Conservation (phyloP, 768 basidiomycete genomes). For the Naematelia encephala region DNA sequence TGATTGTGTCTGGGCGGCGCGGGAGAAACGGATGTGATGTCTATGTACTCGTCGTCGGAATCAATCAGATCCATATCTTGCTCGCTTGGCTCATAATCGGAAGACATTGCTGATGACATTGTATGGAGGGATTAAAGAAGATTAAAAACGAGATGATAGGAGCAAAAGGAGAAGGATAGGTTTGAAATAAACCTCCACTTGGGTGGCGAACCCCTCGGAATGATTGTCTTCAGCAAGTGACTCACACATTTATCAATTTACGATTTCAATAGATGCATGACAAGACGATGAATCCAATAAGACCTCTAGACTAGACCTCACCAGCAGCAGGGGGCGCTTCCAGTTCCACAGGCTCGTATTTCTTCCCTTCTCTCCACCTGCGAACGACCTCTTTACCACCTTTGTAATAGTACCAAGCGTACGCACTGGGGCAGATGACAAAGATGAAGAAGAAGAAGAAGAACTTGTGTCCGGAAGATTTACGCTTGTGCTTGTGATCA, state of each 20-base stretch:
- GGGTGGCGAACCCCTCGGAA: no score
- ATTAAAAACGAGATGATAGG: neutral
- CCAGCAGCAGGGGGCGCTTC: neutral
- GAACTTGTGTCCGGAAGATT: slow-evolving; percentile 38
- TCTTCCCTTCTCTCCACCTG: slow-evolving; percentile 17
- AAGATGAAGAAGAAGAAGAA: slow-evolving; percentile 53
- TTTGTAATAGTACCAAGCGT: slow-evolving; percentile 36
- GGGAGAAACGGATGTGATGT: no score
- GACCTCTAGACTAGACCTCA: no score
- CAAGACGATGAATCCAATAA: no score
- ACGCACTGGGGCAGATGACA: slow-evolving; percentile 52
- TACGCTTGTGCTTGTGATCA: slow-evolving; percentile 16
- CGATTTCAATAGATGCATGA: no score
- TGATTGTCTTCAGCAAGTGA: no score
- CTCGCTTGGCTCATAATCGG: neutral
- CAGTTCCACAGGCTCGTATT: slow-evolving; percentile 31
- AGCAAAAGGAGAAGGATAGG: neutral
- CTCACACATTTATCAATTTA: no score
- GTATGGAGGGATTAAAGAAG: neutral
- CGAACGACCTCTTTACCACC: slow-evolving; percentile 31
- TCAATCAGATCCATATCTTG: neutral
- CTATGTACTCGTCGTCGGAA: neutral
- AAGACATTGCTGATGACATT: neutral
- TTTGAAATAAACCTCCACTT: neutral
- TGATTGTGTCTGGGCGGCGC: no score